A percentile compares a stretch with the other conserved stretches of the same genome.
These are phyloP conservation scores for Ulota crispa DNA, from an alignment of 225 moss, liverwort and hornwort species.

Conservation along the genomic window DNA sequence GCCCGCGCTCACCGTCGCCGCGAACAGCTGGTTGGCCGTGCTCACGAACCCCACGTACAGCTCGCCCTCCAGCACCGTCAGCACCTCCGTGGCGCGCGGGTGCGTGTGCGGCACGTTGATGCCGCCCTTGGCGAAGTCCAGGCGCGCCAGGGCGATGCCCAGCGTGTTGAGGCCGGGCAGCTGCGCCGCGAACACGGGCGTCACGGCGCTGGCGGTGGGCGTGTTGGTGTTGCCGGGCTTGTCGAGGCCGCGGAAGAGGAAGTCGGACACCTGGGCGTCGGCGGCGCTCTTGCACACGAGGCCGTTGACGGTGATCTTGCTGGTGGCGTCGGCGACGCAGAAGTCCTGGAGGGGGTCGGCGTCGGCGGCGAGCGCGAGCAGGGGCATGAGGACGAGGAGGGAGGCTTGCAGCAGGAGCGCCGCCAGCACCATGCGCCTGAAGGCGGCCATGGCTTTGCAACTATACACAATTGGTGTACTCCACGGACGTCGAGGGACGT, in stretches of 20 bases:
- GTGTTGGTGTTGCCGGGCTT: slow-evolving; percentile 22
- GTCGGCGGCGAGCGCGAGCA: not conserved
- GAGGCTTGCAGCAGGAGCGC: not conserved
- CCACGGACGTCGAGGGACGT: not conserved
- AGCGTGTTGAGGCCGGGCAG: slow-evolving; percentile 21
- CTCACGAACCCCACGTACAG: slow-evolving; percentile 37
- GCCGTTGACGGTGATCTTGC: slow-evolving; percentile 20
- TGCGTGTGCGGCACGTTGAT: slow-evolving; percentile 15
- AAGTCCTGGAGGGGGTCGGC: slow-evolving; percentile 20
- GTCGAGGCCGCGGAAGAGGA: slow-evolving; percentile 24
- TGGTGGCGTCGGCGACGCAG: slow-evolving; percentile 26
- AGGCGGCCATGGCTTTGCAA: not conserved
- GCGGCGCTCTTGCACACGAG: slow-evolving; percentile 26
- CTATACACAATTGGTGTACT: not conserved
- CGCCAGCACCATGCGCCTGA: not conserved
- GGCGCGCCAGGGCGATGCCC: not conserved
- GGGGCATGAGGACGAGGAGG: not conserved
- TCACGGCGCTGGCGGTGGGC: not conserved
- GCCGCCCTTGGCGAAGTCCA: slow-evolving; percentile 16
- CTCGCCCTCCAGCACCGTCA: slow-evolving; percentile 11
- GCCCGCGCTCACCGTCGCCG: slow-evolving; percentile 9
- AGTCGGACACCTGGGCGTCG: not conserved
- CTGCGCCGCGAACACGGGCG: slow-evolving; percentile 29
- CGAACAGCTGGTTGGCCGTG: slow-evolving; percentile 25
- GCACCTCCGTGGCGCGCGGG: slow-evolving; percentile 21